These are phyloP conservation scores for Lasiodiplodia gonubiensis DNA, from an alignment of 2,329 filamentous ascomycete species.

Conservation along the genomic window DNA sequence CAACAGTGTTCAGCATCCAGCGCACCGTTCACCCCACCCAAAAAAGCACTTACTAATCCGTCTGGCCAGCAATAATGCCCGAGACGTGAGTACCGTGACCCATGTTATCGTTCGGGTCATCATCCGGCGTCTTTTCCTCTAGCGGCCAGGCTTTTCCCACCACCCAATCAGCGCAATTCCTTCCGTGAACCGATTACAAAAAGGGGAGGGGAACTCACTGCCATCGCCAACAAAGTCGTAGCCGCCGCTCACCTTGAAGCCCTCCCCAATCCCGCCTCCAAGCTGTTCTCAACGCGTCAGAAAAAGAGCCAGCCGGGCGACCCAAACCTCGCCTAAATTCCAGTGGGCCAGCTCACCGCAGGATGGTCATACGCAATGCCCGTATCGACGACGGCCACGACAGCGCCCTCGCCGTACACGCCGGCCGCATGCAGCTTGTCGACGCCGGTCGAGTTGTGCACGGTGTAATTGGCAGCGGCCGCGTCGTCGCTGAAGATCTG, in stretches of 20 bases:
- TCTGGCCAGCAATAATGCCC: slow-evolving; percentile 66
- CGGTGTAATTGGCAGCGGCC: slow-evolving; percentile 33
- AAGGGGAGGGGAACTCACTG: slow-evolving; percentile 30
- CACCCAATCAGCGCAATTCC: too few relatives aligned
- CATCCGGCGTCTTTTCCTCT: slow-evolving; percentile 45
- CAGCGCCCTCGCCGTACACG: slow-evolving; percentile 54
- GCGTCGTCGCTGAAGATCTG: slow-evolving; percentile 5
- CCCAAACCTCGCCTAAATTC: too few relatives aligned
- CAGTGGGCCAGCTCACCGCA: too few relatives aligned
- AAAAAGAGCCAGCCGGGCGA: too few relatives aligned
- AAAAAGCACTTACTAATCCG: slow-evolving; percentile 44
- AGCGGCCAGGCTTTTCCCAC: slow-evolving; percentile 11
- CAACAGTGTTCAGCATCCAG: slow-evolving; percentile 39
- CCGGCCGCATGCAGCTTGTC: slow-evolving; percentile 50
- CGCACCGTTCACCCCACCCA: slow-evolving; percentile 14
- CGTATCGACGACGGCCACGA: slow-evolving; percentile 52
- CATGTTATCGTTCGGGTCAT: slow-evolving; percentile 59
- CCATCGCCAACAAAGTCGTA: slow-evolving; percentile 64
- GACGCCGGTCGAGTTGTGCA: slow-evolving; percentile 44
- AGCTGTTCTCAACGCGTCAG: slow-evolving; percentile 62
- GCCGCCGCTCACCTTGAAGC: slow-evolving; percentile 64
- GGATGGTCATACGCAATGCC: slow-evolving; percentile 33
- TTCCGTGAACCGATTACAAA: background rate
- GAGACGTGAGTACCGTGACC: slow-evolving; percentile 63
- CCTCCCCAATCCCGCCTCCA: slow-evolving; percentile 67